These are phyloP conservation scores for Eucommia ulmoides DNA, from an alignment of 257 asterid species.

Conservation along the genomic window DNA sequence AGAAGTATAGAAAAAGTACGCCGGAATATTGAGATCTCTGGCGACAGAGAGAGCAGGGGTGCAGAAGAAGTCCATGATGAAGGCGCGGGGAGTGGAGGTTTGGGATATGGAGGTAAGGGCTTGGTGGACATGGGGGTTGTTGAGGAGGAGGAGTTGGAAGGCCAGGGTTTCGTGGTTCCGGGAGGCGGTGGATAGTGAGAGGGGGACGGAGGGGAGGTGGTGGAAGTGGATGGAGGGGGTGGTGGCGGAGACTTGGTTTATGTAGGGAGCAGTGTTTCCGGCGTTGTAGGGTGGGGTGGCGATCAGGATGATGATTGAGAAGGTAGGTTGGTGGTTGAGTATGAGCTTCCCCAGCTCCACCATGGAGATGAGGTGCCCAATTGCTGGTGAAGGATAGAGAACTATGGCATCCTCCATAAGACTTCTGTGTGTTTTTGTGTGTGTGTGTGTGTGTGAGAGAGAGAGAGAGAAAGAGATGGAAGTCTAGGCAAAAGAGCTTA, in stretches of 20 bases:
- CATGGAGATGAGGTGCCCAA: conserved; percentile 66
- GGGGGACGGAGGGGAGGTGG: conserved; percentile 30
- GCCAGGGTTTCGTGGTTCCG: conserved; percentile 31
- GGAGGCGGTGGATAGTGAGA: conserved; percentile 13
- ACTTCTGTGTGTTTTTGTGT: not conserved
- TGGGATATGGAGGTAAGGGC: conserved; percentile 25
- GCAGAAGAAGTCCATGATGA: conserved; percentile 57
- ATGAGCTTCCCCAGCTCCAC: conserved; percentile 60
- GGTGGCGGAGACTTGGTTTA: conserved; percentile 32
- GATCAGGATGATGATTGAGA: conserved; percentile 23
- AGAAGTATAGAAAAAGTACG: conserved; percentile 40
- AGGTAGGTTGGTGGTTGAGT: conserved; percentile 29
- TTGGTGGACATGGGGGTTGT: conserved; percentile 28
- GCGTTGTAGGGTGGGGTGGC: conserved; percentile 27
- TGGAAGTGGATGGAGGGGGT: conserved; percentile 50
- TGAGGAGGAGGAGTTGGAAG: conserved; percentile 25
- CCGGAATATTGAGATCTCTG: conserved; percentile 18
- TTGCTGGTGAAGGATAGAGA: conserved; percentile 55
- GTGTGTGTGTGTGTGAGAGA: too few relatives aligned
- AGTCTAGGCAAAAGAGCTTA: too few relatives aligned
- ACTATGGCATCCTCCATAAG: conserved; percentile 18
- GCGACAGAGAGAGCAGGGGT: conserved; percentile 19
- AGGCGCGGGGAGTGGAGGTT: conserved; percentile 21
- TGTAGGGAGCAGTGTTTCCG: conserved; percentile 43
- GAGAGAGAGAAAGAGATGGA: too few relatives aligned